Base-by-base conservation (phyloP, 2,329 filamentous ascomycete genomes). In the Colletotrichum musae region DNA sequence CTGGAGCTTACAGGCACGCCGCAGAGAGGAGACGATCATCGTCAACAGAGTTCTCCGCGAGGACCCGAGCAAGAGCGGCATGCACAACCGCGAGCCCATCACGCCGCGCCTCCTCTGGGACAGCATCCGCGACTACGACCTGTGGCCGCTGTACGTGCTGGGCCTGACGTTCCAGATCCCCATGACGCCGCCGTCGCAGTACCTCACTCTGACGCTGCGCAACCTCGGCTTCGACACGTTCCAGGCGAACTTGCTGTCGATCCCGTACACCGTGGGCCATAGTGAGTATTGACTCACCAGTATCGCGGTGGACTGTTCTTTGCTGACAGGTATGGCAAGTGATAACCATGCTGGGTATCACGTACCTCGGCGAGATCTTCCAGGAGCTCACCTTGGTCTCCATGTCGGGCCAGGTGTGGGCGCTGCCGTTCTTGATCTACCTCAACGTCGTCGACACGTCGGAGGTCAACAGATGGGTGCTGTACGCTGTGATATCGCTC, bases 31-130 rank as follows among this genome's bases (percentile, higher is more conserved):
- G 68, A 78, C 79, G 28, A 90, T 90, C 63, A 82, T 90, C 18
- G 87, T 89, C n/a, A 91, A 89, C 66, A 82, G 89, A 0, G 75
- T 83, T 2, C 74, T 82, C 12, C 84, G 88, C 2, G 88, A 91
- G 53, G 88, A 89, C 64, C 88, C 87, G 0, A 82, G 81, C 18
- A 88, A 87, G 74, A 85, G 85, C 45, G 83, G 83, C 58, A 89
- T 90, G 85, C 85, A 89, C 73, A 89, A 89, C 63, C 84, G 87
- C 7, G 81, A 89, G 73, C 83, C 83, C 0, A 80, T 89, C 15
- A 85, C 83, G 0, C 78, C 80, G 1, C 79, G 77, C 6, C 77
- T 83, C 2, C 80, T 89, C 0, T 86, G 84, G 81, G 74, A 83
- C 13, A 81, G 83, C 4, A 73, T 88, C 3, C 79, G 77, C 2